Base-by-base conservation (phyloP, 1,139 yeast genomes). In the Saccharomyces pastorianus region DNA sequence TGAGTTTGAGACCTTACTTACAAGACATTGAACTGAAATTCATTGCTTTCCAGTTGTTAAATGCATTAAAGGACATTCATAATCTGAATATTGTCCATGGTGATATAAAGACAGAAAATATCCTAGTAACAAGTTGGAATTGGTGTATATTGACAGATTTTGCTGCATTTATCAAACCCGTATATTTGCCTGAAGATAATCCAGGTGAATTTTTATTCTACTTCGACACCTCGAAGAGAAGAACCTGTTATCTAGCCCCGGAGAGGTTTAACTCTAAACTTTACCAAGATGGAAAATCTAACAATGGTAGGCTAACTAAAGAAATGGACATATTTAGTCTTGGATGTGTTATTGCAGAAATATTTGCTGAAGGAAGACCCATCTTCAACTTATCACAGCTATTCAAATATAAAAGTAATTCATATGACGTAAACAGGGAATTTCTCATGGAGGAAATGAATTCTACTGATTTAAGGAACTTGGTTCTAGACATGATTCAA, bases 171-270 rank as follows among this genome's bases (percentile, higher is more conserved):
- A 51, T 68, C 14, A 95, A 95, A 68, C 99, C 99, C 0, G 84
- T 83, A 0, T 84, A 77, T 63, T 72, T 95, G 29, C 98, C 98
- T 0, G 96, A 88, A 61, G 95, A 90, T 62, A 93, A 95, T 65
- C 98, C 98, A 0, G 88, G 93, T n/a, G 93, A 87, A 61, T 93
- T 87, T 64, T 83, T 95, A 0, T 93, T 91, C 66, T 95, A 84
- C 68, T 95, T 90, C 67, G 98, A 93, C 71, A 87, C 93, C 3
- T 87, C 96, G 1, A 89, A 82, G 65, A 75, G 98, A 60, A 76
- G 96, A 63, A 81, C 84, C 2, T 93, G 99, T 70, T 93, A 91
- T 68, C 71, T 95, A 51, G 98, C 99, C 0, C 99, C 99, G 0
- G 99, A 95, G 67, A 73, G 99, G 59, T 93, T 95, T 65, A 64